These are phyloP conservation scores for Thamnidium elegans DNA, from an alignment of 192 early-diverging fungal species.

Conservation along the genomic window DNA sequence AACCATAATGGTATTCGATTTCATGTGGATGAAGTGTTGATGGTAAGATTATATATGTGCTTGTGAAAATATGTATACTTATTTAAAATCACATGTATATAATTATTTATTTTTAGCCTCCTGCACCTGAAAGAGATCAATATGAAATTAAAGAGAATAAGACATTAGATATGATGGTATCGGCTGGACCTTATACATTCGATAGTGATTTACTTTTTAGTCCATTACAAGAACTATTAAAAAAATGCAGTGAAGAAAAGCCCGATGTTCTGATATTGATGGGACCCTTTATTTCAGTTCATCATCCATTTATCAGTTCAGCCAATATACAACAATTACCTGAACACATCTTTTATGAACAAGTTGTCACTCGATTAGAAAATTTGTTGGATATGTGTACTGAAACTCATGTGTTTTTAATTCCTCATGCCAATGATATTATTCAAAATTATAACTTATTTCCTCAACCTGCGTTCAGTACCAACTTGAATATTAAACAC, in stretches of 20 bases:
- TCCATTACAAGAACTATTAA: conserved; percentile 77
- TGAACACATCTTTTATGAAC: conserved; percentile 59
- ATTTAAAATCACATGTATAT: conserved; percentile 9
- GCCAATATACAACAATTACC: conserved; percentile 55
- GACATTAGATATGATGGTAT: conserved; percentile 58
- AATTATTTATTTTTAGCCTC: conserved; percentile 39
- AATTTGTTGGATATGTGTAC: conserved; percentile 47
- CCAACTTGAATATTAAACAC: conserved; percentile 30
- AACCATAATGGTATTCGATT: conserved; percentile 36
- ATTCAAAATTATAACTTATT: conserved; percentile 70
- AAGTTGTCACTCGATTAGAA: conserved; percentile 58
- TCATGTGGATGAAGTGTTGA: conserved; percentile 45
- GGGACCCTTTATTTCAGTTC: conserved; percentile 68
- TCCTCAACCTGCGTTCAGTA: conserved; percentile 79
- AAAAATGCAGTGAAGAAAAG: conserved; percentile 49
- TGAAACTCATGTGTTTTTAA: conserved; percentile 55
- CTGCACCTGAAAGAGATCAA: conserved; percentile 36
- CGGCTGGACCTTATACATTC: conserved; percentile 86
- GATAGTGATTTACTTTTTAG: conserved; percentile 77
- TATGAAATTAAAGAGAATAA: neutral
- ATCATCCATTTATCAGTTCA: conserved; percentile 54
- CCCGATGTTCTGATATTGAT: conserved; percentile 85
- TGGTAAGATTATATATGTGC: conserved; percentile 5
- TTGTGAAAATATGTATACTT: neutral
- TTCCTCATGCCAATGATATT: conserved; percentile 78